Percentiles rank a stretch among this genome's conserved stretches.
Conservation (phyloP, 495 filamentous ascomycete genomes). For the Penicillium maclennaniae region DNA sequence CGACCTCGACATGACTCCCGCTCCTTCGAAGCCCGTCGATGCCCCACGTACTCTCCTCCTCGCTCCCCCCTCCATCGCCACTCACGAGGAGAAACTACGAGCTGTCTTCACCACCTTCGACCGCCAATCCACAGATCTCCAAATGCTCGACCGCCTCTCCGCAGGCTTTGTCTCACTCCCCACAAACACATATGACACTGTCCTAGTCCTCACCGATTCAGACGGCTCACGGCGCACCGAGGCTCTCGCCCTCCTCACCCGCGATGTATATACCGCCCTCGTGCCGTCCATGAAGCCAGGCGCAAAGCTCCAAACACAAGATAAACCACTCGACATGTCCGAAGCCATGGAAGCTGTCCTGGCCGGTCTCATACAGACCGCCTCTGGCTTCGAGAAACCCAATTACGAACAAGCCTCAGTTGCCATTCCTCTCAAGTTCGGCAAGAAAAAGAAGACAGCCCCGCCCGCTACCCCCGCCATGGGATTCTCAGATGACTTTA, state of each 20-base stretch:
- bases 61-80: slow-evolving; percentile 69
- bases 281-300: slow-evolving; percentile 66
- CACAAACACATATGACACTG: slow-evolving; percentile 69
- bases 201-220: slow-evolving; percentile 78
- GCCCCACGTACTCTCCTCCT: slow-evolving; percentile 59
- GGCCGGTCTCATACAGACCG: slow-evolving; percentile 67
- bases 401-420: slow-evolving; percentile 58
- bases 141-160: slow-evolving; percentile 95
- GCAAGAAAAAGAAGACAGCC: slow-evolving; percentile 56
- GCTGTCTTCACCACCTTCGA: slow-evolving; percentile 59
- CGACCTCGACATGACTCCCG: slow-evolving; percentile 35
- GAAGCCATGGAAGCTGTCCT: slow-evolving; percentile 67
- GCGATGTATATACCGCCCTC: slow-evolving; percentile 65
- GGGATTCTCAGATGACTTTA: slow-evolving; percentile 43
- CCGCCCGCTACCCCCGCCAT: slow-evolving; percentile 29
- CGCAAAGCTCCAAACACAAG: slow-evolving; percentile 65
- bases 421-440: slow-evolving; percentile 69
- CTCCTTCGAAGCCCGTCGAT: slow-evolving; percentile 23
- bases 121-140: slow-evolving; percentile 75
- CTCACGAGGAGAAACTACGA: slow-evolving; percentile 59
- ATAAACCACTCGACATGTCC: slow-evolving; percentile 52
- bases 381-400: slow-evolving; percentile 67
- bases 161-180: slow-evolving; percentile 79
- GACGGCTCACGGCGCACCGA: slow-evolving; percentile 58
- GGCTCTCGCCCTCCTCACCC: slow-evolving; percentile 55